phyloP scores from a whole-genome alignment of 306 rosid genomes.

The Ormosia semicastrata region DNA sequence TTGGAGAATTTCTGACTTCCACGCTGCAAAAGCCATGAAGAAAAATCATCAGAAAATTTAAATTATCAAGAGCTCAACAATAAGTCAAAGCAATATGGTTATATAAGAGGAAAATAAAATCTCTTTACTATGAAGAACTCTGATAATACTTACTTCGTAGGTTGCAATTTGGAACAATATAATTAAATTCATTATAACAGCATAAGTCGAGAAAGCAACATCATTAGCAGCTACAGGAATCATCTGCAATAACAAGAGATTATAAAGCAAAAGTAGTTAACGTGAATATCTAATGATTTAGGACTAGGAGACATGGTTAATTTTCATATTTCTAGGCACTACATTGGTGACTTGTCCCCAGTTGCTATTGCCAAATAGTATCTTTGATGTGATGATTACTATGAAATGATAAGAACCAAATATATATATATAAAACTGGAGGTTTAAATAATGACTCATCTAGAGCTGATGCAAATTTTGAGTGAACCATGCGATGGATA shows the following conservation, averaged over 20 bases:
- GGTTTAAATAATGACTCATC: no score
- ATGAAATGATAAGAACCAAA: no score
- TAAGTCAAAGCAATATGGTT: neutral
- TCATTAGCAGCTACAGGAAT: slow-evolving; percentile 92
- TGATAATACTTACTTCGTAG: slow-evolving; percentile 33
- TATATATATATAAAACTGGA: no score
- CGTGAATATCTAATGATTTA: neutral
- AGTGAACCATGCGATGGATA: neutral
- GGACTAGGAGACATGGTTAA: neutral
- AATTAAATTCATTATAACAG: slow-evolving; percentile 23
- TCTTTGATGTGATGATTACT: no score
- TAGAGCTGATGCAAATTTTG: neutral
- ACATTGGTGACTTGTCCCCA: no score
- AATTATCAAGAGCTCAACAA: neutral
- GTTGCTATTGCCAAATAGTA: neutral
- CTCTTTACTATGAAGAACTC: neutral
- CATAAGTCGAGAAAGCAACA: slow-evolving; percentile 51
- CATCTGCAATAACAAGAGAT: slow-evolving; percentile 51
- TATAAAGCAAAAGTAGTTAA: neutral
- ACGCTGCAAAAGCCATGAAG: slow-evolving; percentile 26
- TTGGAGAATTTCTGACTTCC: slow-evolving; percentile 33
- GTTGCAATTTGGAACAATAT: slow-evolving; percentile 28
- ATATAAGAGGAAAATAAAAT: neutral
- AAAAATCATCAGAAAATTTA: neutral
- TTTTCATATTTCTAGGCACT: neutral